Evolutionary conservation across 1,139 yeast species (phyloP).

Genomic region (Zhuliangozyma parablackwelliae): DNA sequence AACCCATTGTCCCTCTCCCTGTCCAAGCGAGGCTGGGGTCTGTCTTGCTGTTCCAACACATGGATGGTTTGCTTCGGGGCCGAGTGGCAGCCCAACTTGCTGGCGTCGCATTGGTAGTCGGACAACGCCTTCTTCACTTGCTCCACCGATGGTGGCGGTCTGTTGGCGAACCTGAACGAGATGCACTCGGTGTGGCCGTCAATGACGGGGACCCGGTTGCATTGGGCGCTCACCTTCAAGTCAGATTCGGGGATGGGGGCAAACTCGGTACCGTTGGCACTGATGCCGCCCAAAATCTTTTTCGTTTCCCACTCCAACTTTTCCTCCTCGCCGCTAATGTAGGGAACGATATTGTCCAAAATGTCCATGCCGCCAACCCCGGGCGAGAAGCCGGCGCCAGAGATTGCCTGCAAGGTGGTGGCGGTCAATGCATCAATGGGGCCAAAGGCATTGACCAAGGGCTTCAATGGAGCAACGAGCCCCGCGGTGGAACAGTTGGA

Average conservation of each 20-base stretch:
- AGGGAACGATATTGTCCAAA: slow-evolving; percentile 91
- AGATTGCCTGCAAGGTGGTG: slow-evolving; percentile 93
- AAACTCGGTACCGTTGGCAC: slow-evolving; percentile 53
- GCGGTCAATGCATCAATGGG: slow-evolving; percentile 84
- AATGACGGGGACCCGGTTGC: slow-evolving; percentile 94
- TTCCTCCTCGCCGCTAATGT: slow-evolving; percentile 95
- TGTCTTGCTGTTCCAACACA: slow-evolving; percentile 82
- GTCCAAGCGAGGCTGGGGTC: slow-evolving; percentile 98
- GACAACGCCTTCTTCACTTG: slow-evolving; percentile 66
- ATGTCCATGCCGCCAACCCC: slow-evolving; percentile 96
- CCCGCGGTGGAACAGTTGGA: slow-evolving; percentile 99
- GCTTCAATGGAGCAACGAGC: slow-evolving; percentile 92
- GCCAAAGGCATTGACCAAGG: slow-evolving; percentile 82
- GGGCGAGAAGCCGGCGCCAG: slow-evolving; percentile 98
- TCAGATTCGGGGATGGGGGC: slow-evolving; percentile 63
- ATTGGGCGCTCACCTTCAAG: slow-evolving; percentile 87
- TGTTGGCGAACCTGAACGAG: slow-evolving; percentile 73
- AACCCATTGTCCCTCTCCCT: slow-evolving; percentile 93
- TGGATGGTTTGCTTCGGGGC: slow-evolving; percentile 93
- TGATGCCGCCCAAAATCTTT: slow-evolving; percentile 75
- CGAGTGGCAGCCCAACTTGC: slow-evolving; percentile 71
- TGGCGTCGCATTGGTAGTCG: slow-evolving; percentile 83
- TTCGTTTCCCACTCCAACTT: slow-evolving; percentile 98
- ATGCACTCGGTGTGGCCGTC: slow-evolving; percentile 98
- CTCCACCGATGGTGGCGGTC: slow-evolving; percentile 82